Conservation (phyloP, 108 stramenopile species). For the Nannochloropsis salina region DNA sequence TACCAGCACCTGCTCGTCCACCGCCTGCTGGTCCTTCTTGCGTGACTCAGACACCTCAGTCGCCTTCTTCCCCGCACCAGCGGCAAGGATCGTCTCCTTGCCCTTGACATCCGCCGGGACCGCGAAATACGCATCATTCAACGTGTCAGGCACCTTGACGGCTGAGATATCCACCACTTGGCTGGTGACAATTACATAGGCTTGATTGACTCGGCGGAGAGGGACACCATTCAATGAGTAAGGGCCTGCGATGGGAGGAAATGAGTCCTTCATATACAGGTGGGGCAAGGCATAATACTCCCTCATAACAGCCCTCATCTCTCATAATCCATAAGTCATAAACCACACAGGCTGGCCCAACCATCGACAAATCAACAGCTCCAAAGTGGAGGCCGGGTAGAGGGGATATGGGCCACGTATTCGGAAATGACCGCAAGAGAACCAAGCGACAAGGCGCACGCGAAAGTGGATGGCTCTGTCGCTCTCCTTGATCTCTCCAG, state of each 20-base stretch:
- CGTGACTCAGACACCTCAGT: conserved; percentile 75
- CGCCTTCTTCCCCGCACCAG: conserved; percentile 50
- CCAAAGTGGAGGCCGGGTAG: too few relatives aligned
- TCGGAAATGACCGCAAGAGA: too few relatives aligned
- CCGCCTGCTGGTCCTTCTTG: conserved; percentile 88
- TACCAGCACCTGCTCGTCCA: conserved; percentile 78
- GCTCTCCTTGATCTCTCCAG: too few relatives aligned
- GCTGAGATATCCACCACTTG: conserved; percentile 82
- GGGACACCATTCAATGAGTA: conserved; percentile 99
- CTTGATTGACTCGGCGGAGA: conserved; percentile 94
- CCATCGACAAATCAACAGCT: neutral
- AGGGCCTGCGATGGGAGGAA: conserved; percentile 65
- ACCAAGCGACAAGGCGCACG: too few relatives aligned
- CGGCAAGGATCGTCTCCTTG: neutral
- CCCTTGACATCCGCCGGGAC: conserved; percentile 26
- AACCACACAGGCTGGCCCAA: neutral
- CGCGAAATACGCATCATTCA: conserved; percentile 85
- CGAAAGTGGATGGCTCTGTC: too few relatives aligned
- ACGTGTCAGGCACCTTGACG: conserved; percentile 70
- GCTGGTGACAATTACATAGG: conserved; percentile 96
- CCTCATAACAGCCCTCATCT: conserved; percentile 30
- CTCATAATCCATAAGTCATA: conserved; percentile 45
- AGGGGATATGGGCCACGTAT: too few relatives aligned
- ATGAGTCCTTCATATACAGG: neutral
- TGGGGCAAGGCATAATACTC: neutral